A percentile compares a stretch with the other conserved stretches of the same genome.
phyloP scores from a whole-genome alignment of 116 monocot genomes.

The Iris pallida region DNA sequence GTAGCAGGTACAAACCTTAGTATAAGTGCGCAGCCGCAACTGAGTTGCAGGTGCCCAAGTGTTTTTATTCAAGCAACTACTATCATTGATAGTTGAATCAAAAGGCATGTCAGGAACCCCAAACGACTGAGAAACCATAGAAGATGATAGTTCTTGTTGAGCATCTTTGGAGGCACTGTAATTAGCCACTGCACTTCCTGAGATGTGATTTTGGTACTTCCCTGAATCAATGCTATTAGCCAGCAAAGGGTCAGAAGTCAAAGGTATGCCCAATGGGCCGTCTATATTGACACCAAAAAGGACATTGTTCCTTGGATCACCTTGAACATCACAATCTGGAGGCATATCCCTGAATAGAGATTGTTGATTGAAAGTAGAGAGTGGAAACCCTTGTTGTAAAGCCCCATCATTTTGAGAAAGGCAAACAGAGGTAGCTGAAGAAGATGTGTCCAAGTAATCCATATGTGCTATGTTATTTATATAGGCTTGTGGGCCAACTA shows the following conservation, averaged over 20 bases:
- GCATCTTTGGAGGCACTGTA: conserved; percentile 55
- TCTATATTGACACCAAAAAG: conserved; percentile 73
- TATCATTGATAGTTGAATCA: conserved; percentile 60
- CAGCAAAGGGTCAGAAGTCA: conserved; percentile 46
- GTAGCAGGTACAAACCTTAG: conserved; percentile 23
- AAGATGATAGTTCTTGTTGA: conserved; percentile 72
- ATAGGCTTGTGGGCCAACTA: conserved; percentile 29
- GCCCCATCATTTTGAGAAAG: conserved; percentile 56
- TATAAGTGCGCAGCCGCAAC: conserved; percentile 62
- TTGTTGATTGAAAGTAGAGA: conserved; percentile 49
- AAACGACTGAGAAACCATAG: conserved; percentile 84
- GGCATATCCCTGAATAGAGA: conserved; percentile 49
- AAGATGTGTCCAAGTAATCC: conserved; percentile 72
- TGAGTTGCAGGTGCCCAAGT: conserved; percentile 56
- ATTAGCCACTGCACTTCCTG: conserved; percentile 38
- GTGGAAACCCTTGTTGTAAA: conserved; percentile 50
- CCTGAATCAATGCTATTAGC: conserved; percentile 41
- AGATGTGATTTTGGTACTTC: conserved; percentile 33
- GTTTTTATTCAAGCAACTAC: conserved; percentile 64
- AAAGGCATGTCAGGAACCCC: conserved; percentile 77
- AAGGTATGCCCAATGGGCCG: conserved; percentile 37
- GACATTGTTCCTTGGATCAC: conserved; percentile 59
- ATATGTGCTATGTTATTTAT: conserved; percentile 45
- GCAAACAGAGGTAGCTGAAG: conserved; percentile 74
- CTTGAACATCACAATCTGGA: conserved; percentile 43